Evolutionary conservation across 148 eudicot genomes (phyloP).

Genomic region (Dianthus caryophyllus): DNA sequence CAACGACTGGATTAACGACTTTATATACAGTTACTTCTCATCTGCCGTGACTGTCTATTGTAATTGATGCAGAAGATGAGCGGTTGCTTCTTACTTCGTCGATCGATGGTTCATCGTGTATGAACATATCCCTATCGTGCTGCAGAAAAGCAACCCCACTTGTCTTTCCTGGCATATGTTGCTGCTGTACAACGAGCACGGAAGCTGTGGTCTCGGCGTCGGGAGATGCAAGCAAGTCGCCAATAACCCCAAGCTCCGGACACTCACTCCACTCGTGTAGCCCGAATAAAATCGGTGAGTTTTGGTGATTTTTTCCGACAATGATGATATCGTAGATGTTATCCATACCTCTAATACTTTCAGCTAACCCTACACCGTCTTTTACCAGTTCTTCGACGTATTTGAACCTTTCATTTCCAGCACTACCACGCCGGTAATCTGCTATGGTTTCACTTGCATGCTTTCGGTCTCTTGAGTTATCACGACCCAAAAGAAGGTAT

Average conservation of each 20-base stretch:
- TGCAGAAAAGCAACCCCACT: constrained; percentile 4
- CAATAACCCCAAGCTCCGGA: constrained; percentile 65
- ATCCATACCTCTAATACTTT: constrained; percentile 33
- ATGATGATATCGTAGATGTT: constrained; percentile 42
- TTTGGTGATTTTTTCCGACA: constrained; percentile 49
- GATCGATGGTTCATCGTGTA: constrained; percentile 15
- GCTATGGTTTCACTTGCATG: constrained; percentile 37
- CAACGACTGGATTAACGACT: constrained; percentile 1
- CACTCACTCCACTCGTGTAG: constrained; percentile 65
- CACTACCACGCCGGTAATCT: constrained; percentile 27
- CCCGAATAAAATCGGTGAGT: constrained; percentile 41
- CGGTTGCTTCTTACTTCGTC: constrained; percentile 7
- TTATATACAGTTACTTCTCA: constrained; percentile 9
- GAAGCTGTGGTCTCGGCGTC: constrained; percentile 46
- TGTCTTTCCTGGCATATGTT: constrained; percentile 32
- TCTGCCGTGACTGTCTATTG: constrained; percentile 20
- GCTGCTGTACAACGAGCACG: constrained; percentile 70
- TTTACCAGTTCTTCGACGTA: constrained; percentile 52
- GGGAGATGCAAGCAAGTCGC: constrained; percentile 56
- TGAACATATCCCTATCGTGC: constrained; percentile 17
- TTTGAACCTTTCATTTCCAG: constrained; percentile 31
- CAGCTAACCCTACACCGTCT: constrained; percentile 51
- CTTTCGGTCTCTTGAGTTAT: constrained; percentile 41
- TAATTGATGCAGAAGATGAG: constrained; percentile 1
- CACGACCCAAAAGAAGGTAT: constrained; percentile 45